Evolutionary conservation across 129 eudicot species (phyloP).

Genomic region (Cynara cardunculus): DNA sequence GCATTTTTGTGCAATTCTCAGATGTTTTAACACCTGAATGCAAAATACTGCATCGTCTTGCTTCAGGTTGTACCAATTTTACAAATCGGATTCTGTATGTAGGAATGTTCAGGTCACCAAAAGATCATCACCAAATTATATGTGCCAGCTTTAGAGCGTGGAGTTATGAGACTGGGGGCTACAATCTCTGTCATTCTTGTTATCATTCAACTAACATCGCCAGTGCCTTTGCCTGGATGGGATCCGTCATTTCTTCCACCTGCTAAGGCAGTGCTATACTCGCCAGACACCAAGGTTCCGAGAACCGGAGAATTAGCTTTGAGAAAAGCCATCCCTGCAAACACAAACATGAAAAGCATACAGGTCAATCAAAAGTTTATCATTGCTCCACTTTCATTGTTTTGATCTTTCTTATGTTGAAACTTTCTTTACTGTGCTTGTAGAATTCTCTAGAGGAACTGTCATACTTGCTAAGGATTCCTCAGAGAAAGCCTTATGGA

Average conservation of each 20-base stretch:
- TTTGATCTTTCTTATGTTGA: constrained; percentile 4
- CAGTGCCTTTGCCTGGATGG: constrained; percentile 51
- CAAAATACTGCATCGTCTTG: not conserved
- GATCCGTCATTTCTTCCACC: constrained; percentile 49
- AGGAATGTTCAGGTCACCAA: constrained; percentile 48
- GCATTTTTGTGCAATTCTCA: not conserved
- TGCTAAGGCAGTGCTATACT: constrained; percentile 88
- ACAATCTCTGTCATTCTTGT: constrained; percentile 46
- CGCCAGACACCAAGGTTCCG: constrained; percentile 95
- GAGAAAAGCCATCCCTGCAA: constrained; percentile 97
- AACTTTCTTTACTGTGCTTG: not conserved
- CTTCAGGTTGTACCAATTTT: constrained; percentile 22
- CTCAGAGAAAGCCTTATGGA: constrained; percentile 95
- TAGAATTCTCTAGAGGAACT: constrained; percentile 94
- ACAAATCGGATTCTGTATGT: constrained; percentile 46
- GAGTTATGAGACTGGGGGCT: constrained; percentile 47
- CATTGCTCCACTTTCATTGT: not conserved
- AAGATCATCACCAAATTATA: constrained; percentile 15
- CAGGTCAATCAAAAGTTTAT: constrained; percentile 47
- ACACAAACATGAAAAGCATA: constrained; percentile 81
- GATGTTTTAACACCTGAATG: not conserved
- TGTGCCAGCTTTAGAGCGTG: constrained; percentile 35
- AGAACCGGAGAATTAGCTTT: constrained; percentile 97
- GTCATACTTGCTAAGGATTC: constrained; percentile 90
- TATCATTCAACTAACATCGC: constrained; percentile 64